Evolutionary conservation across 2,329 filamentous ascomycete genomes (phyloP), one percentile per base, ranked within the genome.

Genomic region (Penicillium brasilianum): DNA sequence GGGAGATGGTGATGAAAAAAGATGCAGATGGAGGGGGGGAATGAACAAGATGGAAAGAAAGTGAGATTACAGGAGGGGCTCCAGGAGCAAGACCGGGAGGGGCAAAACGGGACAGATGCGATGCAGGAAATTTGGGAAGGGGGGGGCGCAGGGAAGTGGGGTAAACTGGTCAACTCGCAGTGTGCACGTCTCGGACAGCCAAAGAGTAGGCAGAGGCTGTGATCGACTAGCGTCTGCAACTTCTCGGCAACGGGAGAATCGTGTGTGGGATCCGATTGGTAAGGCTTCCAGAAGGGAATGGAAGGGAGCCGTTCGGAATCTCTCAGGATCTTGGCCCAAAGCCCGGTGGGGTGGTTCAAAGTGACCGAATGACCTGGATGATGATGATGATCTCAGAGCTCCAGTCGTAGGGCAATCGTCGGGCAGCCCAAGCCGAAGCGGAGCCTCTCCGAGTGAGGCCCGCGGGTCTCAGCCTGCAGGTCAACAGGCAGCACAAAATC

Each of bases 61-160:
- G 30, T 44, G 28, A 48, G 43, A 18, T 46, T 30, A 25, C 43
- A 14, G 30, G 57, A 55, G 54, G 36, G 50, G 50, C 51, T 48
- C 22, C 48, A 44, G 58, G 30, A n/a, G 39, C 30, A 18, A 44
- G 39, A 54, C 54, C 16, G 8, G 54, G 55, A 57, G 58, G 48
- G 58, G 61, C 25, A 51, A 48, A 39, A 50, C 55, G 43, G 55
- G 53, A 32, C 44, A 11, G 56, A 41, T 60, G 57, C 49, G 44
- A 54, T 66, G 61, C 65, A 66, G 51, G 59, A 25, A 67, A 66
- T 63, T 61, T 55, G 66, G 60, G 64, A 64, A 54, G 61, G 66
- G 60, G 64, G 66, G 57, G 61, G 64, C 51, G 55, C 32, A 66
- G 64, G 68, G 68, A 64, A 30, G 52, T 43, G 52, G 52, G 52